Base-by-base conservation (phyloP, 192 early-diverging fungal genomes). In the Backusella morwellensis region DNA sequence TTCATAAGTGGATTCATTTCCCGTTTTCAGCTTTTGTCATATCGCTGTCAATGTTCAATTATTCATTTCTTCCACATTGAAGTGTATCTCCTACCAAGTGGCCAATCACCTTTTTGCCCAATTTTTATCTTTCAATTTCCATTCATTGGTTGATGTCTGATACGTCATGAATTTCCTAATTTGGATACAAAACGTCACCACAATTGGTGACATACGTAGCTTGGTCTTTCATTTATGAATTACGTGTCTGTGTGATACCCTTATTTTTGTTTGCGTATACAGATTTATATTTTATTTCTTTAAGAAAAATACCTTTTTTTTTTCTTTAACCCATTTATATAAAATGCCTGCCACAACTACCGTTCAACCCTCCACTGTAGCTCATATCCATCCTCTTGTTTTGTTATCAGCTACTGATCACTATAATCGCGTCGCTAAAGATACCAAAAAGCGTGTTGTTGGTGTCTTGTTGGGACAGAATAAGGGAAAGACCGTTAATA, bases 401-500 rank as follows among this genome's bases (percentile, higher is more conserved):
- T 89, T 99, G n/a, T 86, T 99, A 21, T 97, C 96, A n/a, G 97
- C 97, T 3, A 95, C 96, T 32, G 98, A 99, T 86, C 98, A 99
- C 82, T 99, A 97, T 84, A 98, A 99, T 84, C 93, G 98, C 73
- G 95, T 95, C 7, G 97, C 97, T 26, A 92, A 91, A 77, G 95
- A 92, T 82, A 97, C 97, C 63, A 96, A 94, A 80, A 98, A 98
- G 82, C 91, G 98, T 35, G 97, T 98, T 21, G 93, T 99, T 7
- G 98, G 98, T 66, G 95, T 99, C 32, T 90, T 99, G 11, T 86
- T 99, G 2, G 98, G 98, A 40, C 98, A 99, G 82, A 81, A 86
- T 44, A 89, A 93, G 69, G 94, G 94, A 75, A 90, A 94, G 77
- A 89, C 85, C 12, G 97, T 98, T 29, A 98, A 99, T 80, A 93